Evolutionary conservation across 805 yeast genomes (phyloP).

Genomic region (Scheffersomyces amazonensis): DNA sequence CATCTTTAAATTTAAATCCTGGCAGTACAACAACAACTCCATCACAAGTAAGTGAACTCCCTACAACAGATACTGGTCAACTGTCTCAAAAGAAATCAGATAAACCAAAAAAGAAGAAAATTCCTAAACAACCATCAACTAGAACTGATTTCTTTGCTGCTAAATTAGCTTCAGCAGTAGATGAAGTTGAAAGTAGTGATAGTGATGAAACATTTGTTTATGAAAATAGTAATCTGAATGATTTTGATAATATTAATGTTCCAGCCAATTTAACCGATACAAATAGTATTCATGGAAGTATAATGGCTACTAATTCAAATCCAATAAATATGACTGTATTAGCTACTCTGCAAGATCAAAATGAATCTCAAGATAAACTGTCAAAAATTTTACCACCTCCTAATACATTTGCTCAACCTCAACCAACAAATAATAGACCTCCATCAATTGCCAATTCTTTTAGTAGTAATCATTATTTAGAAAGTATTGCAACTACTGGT

Average conservation of each 20-base stretch:
- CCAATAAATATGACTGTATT: not conserved
- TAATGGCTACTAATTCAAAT: not conserved
- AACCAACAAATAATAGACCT: conserved; percentile 6
- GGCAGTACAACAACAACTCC: not conserved
- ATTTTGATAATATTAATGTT: conserved; percentile 13
- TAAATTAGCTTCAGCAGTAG: conserved; percentile 89
- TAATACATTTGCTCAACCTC: not conserved
- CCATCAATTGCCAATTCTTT: conserved; percentile 19
- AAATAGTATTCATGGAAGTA: conserved; percentile 9
- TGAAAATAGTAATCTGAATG: conserved; percentile 47
- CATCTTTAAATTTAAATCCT: not conserved
- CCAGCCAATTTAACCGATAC: conserved; percentile 8
- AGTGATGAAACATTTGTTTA: conserved; percentile 96
- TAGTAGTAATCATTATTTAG: conserved; percentile 22
- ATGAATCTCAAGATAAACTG: not conserved
- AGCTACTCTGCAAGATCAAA: not conserved
- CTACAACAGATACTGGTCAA: not conserved
- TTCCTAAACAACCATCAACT: conserved; percentile 55
- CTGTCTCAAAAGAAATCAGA: conserved; percentile 1
- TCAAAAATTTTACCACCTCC: not conserved
- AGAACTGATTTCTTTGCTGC: conserved; percentile 95
- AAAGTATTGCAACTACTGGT: conserved; percentile 6
- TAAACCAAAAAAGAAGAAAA: conserved; percentile 23
- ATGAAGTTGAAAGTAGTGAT: conserved; percentile 82
- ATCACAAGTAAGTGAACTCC: not conserved